phyloP scores from a whole-genome alignment of 2,329 filamentous ascomycete species.

The Atkinsonella texensis region DNA sequence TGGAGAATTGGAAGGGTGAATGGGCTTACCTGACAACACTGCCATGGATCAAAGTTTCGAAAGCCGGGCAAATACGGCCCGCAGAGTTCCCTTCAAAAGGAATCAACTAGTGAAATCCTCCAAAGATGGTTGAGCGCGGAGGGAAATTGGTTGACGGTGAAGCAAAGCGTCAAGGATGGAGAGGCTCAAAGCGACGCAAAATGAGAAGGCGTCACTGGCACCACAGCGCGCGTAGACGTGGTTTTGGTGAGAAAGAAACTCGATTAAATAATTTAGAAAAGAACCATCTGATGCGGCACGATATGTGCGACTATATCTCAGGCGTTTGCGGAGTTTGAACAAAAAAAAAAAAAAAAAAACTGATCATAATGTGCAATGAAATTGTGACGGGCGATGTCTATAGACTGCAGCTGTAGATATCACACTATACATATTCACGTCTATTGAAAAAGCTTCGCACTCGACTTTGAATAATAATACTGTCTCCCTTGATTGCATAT shows the following conservation, averaged over 20 bases:
- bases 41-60: slow-evolving; percentile 64
- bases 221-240: not conserved
- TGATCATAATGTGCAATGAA: not conserved
- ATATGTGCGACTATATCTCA: not conserved
- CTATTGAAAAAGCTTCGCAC: not conserved
- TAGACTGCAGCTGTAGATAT: too few relatives aligned
- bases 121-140: not conserved
- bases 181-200: not conserved
- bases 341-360: not conserved
- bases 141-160: not conserved
- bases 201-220: not conserved
- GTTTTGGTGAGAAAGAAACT: not conserved
- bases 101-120: slow-evolving; percentile 11
- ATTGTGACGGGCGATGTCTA: too few relatives aligned
- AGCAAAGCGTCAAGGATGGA: not conserved
- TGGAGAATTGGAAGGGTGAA: slow-evolving; percentile 68
- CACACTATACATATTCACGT: too few relatives aligned
- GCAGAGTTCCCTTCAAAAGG: slow-evolving; percentile 63
- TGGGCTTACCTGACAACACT: slow-evolving; percentile 72
- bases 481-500: too few relatives aligned
- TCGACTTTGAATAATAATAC: too few relatives aligned
- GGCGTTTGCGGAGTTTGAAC: slow-evolving; percentile 3
- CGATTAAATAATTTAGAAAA: not conserved
- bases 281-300: not conserved
- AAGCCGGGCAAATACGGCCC: slow-evolving; percentile 50